A percentile compares a stretch with the other conserved stretches of the same genome.
Evolutionary conservation across 164 flowering plant species (phyloP).

Genomic region (Sextonia rubra): DNA sequence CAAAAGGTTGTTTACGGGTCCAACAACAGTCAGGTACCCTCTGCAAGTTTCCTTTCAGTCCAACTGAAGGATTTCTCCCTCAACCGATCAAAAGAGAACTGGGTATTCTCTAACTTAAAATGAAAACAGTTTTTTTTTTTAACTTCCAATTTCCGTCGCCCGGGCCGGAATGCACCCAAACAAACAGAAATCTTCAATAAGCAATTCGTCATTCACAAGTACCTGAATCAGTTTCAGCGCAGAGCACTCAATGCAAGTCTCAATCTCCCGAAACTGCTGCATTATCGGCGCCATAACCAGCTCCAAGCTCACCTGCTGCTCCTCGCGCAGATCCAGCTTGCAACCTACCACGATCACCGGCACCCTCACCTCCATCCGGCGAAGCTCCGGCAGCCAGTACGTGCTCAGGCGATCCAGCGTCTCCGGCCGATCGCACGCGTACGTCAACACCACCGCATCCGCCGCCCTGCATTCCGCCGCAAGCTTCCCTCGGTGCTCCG

Average conservation of each 20-base stretch:
- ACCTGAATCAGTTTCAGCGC: constrained; percentile 84
- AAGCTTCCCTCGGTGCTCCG: constrained; percentile 55
- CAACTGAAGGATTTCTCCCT: too few species aligned
- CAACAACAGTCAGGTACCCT: too few species aligned
- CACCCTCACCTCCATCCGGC: constrained; percentile 63
- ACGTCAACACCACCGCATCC: constrained; percentile 90
- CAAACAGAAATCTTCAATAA: background rate
- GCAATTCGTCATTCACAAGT: background rate
- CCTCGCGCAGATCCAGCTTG: constrained; percentile 87
- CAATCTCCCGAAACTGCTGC: constrained; percentile 98
- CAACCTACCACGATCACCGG: constrained; percentile 72
- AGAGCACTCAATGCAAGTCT: constrained; percentile 97
- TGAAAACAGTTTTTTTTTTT: too few species aligned
- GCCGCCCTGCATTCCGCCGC: constrained; percentile 74
- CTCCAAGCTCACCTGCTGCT: constrained; percentile 67
- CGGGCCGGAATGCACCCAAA: background rate
- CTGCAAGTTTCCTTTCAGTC: too few species aligned
- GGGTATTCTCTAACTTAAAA: too few species aligned
- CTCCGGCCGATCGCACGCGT: constrained; percentile 78
- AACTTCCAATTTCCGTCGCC: background rate
- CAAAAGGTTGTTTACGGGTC: too few species aligned
- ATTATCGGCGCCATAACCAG: constrained; percentile 92
- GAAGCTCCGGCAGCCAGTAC: constrained; percentile 92
- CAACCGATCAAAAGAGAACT: too few species aligned
- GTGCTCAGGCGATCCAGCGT: constrained; percentile 73